Conservation (phyloP, 495 filamentous ascomycete genomes). For the Sordaria brevicollis region DNA sequence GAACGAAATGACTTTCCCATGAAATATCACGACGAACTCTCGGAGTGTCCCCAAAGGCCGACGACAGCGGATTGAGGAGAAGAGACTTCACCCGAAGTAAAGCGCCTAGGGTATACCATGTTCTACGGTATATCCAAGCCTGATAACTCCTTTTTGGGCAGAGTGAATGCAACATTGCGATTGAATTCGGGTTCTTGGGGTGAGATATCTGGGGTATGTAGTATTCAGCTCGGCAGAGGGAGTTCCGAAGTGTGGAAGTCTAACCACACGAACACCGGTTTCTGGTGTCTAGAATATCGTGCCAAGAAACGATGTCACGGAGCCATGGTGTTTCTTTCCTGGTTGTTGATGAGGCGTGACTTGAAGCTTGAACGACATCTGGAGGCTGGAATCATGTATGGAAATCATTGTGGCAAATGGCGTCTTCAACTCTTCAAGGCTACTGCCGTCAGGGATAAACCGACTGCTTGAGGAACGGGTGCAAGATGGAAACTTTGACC, state of each 20-base stretch:
- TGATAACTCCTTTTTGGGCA: neutral
- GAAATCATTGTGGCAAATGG: neutral
- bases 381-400: neutral
- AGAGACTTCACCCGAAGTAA: neutral
- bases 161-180: neutral
- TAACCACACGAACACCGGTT: neutral
- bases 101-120: neutral
- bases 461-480: rapidly evolving
- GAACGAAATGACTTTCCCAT: neutral
- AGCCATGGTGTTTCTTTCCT: neutral
- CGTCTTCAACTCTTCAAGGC: neutral
- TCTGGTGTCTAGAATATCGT: neutral
- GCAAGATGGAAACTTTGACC: rapidly evolving
- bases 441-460: neutral
- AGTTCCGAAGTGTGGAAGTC: neutral
- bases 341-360: neutral
- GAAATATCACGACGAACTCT: neutral
- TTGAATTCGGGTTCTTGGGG: neutral
- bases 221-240: neutral
- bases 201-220: neutral
- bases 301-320: neutral
- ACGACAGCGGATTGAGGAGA: neutral
- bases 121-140: neutral
- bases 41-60: neutral
- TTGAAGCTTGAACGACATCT: neutral